Evolutionary conservation across 106 monocot species (phyloP), one percentile per base, ranked within the genome.

Genomic region (Narthecium ossifragum): DNA sequence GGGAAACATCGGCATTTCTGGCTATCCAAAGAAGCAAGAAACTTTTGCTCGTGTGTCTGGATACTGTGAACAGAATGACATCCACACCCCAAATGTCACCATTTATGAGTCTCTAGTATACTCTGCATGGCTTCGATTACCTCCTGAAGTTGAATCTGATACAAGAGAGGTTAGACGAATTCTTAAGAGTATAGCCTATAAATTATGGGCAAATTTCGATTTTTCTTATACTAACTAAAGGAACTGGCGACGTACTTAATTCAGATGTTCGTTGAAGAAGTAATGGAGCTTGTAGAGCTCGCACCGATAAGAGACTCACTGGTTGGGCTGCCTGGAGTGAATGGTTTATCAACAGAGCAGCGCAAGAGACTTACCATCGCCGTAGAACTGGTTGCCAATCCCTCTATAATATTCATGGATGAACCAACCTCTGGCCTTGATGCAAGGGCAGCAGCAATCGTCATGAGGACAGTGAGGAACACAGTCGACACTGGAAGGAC

Each of bases 1-100:
- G 26, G 86, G 86, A 57, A 48, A 57, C 49, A 78, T 82, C 21
- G 55, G 9, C 13, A 75, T 87, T 2, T 87, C 86, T 25, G 86
- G 82, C 5, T 78, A 82, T 48, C 78, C 78, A 39, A 87, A 87
- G 64, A 82, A 75, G 14, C 75, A 87, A 31, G 78, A 71, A 33
- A 82, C 86, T 8, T 87, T 87, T 60, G 75, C 82, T 36, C 70
- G 82, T 3, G 40, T 87, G 33, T 75, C 78, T 8, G 82, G 82
- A 30, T 86, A 86, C 51, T 86, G 81, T 33, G 81, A 86, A 51
- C 86, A 86, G 31, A 81, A 77, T 46, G 78, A 87, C 59, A 78
- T 87, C 43, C 86, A 87, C 46, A 82, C 82, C 8, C 86, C 86
- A 5, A 59, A 87, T 39, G 63, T 82, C 5, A 86, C 86, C 1